Evolutionary conservation across 345 rosid species (phyloP), one percentile per base, ranked within the genome.

Genomic region (Ailanthus altissimus): DNA sequence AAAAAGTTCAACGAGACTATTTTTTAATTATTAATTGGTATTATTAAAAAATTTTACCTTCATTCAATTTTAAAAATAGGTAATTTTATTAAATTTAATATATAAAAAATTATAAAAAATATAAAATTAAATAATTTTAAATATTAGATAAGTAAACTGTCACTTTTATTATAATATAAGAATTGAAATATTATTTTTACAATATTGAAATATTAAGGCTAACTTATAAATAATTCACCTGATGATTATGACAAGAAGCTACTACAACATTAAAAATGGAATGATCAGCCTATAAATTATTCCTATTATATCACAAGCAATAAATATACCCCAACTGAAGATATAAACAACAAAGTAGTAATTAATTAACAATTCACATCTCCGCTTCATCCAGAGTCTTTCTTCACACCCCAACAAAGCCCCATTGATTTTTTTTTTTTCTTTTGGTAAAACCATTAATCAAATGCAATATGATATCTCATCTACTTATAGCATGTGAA

Each of bases 401-500:
- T 26, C 9, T 51, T 36, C 58, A 46, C 16, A 13, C 5, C 26
- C n/a, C 61, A n/a, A n/a, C 73, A 61, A 36, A 40, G 23, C 64
- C 7, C n/a, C 18, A 2, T 23, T 15, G 45, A 73, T n/a, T 58
- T n/a, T 13, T 13, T 40, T 26, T 40, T 13, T 15, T 32, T 3
- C 38, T 32, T 32, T 32, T 32, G 38, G 38, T 32, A n/a, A 12
- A 53, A 42, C 16, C 40, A 38, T 32, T 76, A 66, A 40, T 67
- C 53, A n/a, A 42, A 73, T 36, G 49, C 56, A 62, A 69, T 36
- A 42, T 60, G 78, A 69, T 75, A 73, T 58, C 74, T 75, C 82
- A 56, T 61, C 80, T 43, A 45, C 74, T n/a, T 45, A 51, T 13
- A 67, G 75, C 84, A 85, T 73, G 85, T 78, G 81, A 38, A 38